These are phyloP conservation scores for Globisporangium nodosum DNA, from an alignment of 352 stramenopile species.

Conservation along the genomic window DNA sequence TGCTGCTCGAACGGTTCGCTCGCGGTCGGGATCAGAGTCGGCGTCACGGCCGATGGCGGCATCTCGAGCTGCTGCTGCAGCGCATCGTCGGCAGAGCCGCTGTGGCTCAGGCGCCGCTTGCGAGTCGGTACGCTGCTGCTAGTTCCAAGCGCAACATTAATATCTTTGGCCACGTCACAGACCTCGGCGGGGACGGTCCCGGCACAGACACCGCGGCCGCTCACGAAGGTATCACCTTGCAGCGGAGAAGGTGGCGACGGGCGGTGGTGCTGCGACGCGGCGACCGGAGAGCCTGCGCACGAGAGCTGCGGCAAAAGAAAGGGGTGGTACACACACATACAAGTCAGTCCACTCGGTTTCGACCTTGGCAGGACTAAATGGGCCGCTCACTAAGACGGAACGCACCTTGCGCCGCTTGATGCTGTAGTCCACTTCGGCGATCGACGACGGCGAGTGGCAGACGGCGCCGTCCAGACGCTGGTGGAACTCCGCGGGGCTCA, in stretches of 20 bases:
- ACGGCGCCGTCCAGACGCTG: constrained; percentile 25
- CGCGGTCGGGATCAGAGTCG: not conserved
- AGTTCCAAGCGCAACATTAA: constrained; percentile 73
- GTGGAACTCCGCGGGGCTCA: constrained; percentile 20
- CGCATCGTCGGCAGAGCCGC: not conserved
- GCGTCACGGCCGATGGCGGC: too few species aligned
- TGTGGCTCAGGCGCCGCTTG: constrained; percentile 51
- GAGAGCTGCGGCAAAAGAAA: not conserved
- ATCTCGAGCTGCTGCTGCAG: too few species aligned
- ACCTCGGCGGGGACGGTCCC: constrained; percentile 2
- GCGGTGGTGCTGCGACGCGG: constrained; percentile 2
- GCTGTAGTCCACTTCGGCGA: constrained; percentile 45
- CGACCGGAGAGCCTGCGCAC: not conserved
- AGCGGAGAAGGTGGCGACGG: constrained; percentile 2
- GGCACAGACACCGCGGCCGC: constrained; percentile 19
- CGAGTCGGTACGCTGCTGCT: constrained; percentile 45
- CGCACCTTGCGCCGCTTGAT: constrained; percentile 28
- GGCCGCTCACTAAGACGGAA: not conserved
- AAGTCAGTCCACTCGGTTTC: not conserved
- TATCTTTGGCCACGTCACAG: constrained; percentile 37
- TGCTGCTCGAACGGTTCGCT: not conserved
- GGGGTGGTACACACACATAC: not conserved
- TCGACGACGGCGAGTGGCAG: constrained; percentile 61
- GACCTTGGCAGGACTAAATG: not conserved
- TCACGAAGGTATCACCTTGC: constrained; percentile 20